Percentiles rank a stretch among this genome's conserved stretches.
These are phyloP conservation scores for Trifolium pratense DNA, from an alignment of 306 rosid species.

Conservation along the genomic window DNA sequence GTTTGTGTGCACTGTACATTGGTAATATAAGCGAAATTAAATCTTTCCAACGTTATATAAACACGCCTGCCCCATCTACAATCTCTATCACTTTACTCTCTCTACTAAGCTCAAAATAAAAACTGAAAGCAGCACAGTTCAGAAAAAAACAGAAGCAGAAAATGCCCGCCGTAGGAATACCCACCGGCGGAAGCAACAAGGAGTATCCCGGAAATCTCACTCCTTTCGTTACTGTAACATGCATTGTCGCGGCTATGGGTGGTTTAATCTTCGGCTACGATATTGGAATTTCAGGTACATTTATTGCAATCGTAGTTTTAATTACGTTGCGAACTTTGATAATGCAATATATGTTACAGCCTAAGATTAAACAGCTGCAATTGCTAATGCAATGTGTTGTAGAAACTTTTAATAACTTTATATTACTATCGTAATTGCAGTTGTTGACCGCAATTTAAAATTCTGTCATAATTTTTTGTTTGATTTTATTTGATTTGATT, in stretches of 20 bases:
- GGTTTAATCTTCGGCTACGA: slow-evolving; percentile 95
- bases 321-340: background rate
- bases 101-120: background rate
- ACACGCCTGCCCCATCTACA: background rate
- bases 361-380: too few species aligned
- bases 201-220: slow-evolving; percentile 87
- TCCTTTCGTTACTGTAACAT: slow-evolving; percentile 64
- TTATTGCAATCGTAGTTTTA: background rate
- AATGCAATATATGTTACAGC: background rate
- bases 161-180: slow-evolving; percentile 74
- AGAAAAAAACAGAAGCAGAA: background rate
- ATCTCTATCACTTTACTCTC: background rate
- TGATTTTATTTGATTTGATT: background rate
- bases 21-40: background rate
- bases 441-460: background rate
- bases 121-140: background rate
- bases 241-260: slow-evolving; percentile 94
- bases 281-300: slow-evolving; percentile 90
- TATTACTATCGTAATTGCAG: background rate
- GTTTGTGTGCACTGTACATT: background rate
- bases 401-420: too few species aligned
- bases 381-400: too few species aligned
- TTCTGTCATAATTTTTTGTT: background rate
- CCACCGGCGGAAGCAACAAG: slow-evolving; percentile 36
- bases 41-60: slow-evolving; percentile 16